Evolutionary conservation across 1,284 basidiomycete genomes (phyloP).

Genomic region (Cutaneotrichosporon sp.): DNA sequence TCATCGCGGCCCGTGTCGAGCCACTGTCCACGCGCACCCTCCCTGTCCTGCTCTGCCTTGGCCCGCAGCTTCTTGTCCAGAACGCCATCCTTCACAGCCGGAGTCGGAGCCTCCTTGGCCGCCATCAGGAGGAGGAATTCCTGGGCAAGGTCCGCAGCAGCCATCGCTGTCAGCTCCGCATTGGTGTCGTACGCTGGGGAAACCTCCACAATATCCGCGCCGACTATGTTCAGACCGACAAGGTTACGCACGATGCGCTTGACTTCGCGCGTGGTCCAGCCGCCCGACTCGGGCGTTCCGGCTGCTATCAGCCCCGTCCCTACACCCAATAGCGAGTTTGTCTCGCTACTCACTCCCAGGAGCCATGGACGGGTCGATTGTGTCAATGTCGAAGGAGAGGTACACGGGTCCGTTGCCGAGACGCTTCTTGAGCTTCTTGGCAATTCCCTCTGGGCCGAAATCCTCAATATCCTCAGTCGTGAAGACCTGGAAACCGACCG

Average conservation of each 20-base stretch:
- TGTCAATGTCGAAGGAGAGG: constrained; percentile 43
- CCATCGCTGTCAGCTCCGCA: constrained; percentile 45
- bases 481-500: constrained; percentile 49
- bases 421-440: constrained; percentile 40
- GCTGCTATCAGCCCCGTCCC: constrained; percentile 25
- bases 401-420: constrained; percentile 40
- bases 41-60: constrained; percentile 1
- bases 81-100: constrained; percentile 11
- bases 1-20: constrained; percentile 12
- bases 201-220: constrained; percentile 58
- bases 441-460: constrained; percentile 48
- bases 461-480: constrained; percentile 49
- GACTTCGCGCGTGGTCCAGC: constrained; percentile 50
- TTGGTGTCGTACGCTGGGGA: constrained; percentile 46
- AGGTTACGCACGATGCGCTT: constrained; percentile 46
- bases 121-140: constrained; percentile 35
- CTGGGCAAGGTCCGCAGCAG: constrained; percentile 43
- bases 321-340: too few species aligned
- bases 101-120: constrained; percentile 4
- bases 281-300: constrained; percentile 47
- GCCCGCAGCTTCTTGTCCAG: constrained; percentile 9
- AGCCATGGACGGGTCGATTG: constrained; percentile 42
- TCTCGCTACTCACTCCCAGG: constrained; percentile 38
- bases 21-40: not conserved
- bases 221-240: constrained; percentile 47